Conservation (phyloP, 805 yeast species). For the Kazachstania bromeliacearum region DNA sequence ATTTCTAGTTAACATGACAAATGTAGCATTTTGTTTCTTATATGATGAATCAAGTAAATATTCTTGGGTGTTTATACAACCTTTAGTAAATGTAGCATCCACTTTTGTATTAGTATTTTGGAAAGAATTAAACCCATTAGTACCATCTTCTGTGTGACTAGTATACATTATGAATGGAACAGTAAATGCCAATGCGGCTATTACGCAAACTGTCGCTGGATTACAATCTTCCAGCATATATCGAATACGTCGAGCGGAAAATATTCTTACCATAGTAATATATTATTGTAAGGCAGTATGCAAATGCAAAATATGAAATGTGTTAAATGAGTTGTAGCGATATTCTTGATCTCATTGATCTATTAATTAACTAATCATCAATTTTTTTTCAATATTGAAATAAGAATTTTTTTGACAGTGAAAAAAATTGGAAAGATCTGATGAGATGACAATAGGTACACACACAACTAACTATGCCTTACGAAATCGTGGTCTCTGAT, state of each 20-base stretch:
- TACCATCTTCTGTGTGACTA: not conserved
- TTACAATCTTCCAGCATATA: constrained; percentile 2
- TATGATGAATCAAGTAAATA: constrained; percentile 20
- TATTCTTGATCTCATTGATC: not conserved
- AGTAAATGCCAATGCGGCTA: constrained; percentile 6
- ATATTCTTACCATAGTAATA: not conserved
- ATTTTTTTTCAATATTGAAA: not conserved
- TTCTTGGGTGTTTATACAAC: constrained; percentile 45
- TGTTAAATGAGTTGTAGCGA: no score
- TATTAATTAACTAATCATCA: no score
- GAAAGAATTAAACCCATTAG: constrained; percentile 9
- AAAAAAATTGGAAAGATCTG: not conserved
- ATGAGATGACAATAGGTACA: no score
- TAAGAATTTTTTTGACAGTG: no score
- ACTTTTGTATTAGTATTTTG: constrained; percentile 15
- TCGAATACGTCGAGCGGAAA: not conserved
- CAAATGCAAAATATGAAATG: no score
- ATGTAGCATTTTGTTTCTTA: constrained; percentile 66
- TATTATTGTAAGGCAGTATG: not conserved
- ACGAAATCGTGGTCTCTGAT: constrained; percentile 16
- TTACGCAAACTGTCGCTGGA: constrained; percentile 1
- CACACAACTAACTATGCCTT: constrained; percentile 14
- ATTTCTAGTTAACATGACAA: constrained; percentile 78
- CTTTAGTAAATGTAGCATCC: constrained; percentile 43
- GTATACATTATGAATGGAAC: constrained; percentile 4